phyloP scores from a whole-genome alignment of 2,329 filamentous ascomycete genomes.

The Epichloe festucae region DNA sequence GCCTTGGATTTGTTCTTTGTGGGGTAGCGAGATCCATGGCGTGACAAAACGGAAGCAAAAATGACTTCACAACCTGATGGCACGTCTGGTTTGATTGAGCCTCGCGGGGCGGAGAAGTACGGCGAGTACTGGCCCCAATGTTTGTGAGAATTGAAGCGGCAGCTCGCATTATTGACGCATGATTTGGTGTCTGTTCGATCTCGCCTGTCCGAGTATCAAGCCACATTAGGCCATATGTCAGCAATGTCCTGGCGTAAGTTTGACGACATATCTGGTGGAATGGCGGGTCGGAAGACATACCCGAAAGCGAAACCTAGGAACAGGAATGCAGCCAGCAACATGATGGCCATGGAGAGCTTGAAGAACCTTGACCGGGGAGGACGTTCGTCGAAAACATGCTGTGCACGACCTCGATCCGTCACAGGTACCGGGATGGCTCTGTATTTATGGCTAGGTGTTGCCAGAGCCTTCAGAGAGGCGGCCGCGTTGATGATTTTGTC shows the following conservation, averaged over 20 bases:
- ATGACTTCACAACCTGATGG: slow-evolving; percentile 61
- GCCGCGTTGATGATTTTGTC: slow-evolving; percentile 1
- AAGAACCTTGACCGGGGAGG: slow-evolving; percentile 5
- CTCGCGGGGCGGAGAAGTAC: slow-evolving; percentile 62
- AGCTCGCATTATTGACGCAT: slow-evolving; percentile 19
- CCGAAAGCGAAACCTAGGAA: slow-evolving; percentile 9
- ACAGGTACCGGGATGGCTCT: slow-evolving; percentile 13
- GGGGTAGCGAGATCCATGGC: slow-evolving; percentile 76
- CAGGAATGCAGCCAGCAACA: slow-evolving; percentile 7
- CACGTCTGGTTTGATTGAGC: slow-evolving; percentile 39
- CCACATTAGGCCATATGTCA: background rate
- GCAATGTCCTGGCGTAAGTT: background rate
- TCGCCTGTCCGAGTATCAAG: background rate
- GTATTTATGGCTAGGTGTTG: slow-evolving; percentile 15
- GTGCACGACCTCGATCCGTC: background rate
- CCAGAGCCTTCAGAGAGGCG: slow-evolving; percentile 9
- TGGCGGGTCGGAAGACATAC: slow-evolving; percentile 3
- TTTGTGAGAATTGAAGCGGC: slow-evolving; percentile 46
- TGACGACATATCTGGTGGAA: background rate
- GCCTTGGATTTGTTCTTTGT: slow-evolving; percentile 50
- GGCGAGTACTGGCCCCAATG: slow-evolving; percentile 84
- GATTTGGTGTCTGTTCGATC: slow-evolving; percentile 2
- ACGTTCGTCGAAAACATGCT: background rate
- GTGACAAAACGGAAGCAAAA: slow-evolving; percentile 69
- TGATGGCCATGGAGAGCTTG: slow-evolving; percentile 8